Percentiles rank a stretch among this genome's conserved stretches.
Conservation (phyloP, 2,329 filamentous ascomycete genomes). For the Saccharata proteae region DNA sequence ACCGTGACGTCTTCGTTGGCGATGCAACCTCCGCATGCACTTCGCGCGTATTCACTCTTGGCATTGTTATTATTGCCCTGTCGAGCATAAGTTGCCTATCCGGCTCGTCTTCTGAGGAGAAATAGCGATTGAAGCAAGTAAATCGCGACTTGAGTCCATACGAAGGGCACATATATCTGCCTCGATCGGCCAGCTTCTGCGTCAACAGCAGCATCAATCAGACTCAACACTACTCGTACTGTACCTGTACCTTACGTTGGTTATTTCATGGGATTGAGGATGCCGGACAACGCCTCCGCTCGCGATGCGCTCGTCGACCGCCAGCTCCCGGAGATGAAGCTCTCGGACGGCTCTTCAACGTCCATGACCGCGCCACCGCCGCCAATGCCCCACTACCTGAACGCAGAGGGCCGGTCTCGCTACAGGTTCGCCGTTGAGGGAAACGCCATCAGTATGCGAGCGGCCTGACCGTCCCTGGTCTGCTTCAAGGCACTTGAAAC, state of each 20-base stretch:
- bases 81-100: too few species aligned
- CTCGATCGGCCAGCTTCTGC: neutral
- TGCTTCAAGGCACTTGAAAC: conserved; percentile 7
- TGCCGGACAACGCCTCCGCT: conserved; percentile 25
- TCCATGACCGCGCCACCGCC: conserved; percentile 34
- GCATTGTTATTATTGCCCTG: too few species aligned
- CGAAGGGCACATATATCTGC: too few species aligned
- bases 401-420: conserved; percentile 29
- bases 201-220: too few species aligned
- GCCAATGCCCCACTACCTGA: conserved; percentile 31
- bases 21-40: too few species aligned
- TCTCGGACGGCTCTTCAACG: conserved; percentile 30
- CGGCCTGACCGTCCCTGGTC: conserved; percentile 3
- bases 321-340: conserved; percentile 36
- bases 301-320: conserved; percentile 33
- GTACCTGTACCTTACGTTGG: too few species aligned
- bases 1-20: too few species aligned
- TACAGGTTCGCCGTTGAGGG: conserved; percentile 40
- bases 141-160: neutral
- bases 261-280: too few species aligned
- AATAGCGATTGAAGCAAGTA: neutral
- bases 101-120: neutral
- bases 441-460: conserved; percentile 38
- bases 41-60: too few species aligned
- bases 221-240: too few species aligned